These are phyloP conservation scores for Paecilomyces formosus DNA, from an alignment of 2,329 filamentous ascomycete genomes.

Conservation along the genomic window DNA sequence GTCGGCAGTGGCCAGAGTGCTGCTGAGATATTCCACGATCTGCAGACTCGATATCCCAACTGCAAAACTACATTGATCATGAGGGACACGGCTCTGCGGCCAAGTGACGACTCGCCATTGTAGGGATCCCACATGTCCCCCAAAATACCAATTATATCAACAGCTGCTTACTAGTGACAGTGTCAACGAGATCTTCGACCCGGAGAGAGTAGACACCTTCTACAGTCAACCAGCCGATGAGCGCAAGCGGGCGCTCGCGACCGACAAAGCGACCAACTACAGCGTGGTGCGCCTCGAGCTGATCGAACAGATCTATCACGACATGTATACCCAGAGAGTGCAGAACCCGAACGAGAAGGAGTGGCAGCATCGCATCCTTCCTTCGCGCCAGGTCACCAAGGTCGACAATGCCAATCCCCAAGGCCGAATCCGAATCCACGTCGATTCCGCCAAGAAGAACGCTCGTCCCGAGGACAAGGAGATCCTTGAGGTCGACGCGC, in stretches of 20 bases:
- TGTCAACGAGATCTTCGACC: constrained; percentile 96
- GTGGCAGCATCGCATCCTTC: constrained; percentile 78
- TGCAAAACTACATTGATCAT: constrained; percentile 71
- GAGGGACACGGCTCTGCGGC: constrained; percentile 72
- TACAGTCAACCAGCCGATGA: constrained; percentile 59
- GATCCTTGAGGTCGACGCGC: constrained; percentile 64
- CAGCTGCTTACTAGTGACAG: constrained; percentile 33
- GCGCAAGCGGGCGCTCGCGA: constrained; percentile 54
- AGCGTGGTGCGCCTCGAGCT: constrained; percentile 86
- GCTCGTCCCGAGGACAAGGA: constrained; percentile 44
- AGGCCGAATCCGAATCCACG: constrained; percentile 51
- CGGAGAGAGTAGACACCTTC: constrained; percentile 69
- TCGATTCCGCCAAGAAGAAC: constrained; percentile 43
- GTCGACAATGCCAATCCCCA: constrained; percentile 47
- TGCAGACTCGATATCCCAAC: constrained; percentile 76
- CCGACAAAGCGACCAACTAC: constrained; percentile 84
- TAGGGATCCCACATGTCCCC: constrained; percentile 37
- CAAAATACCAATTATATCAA: constrained; percentile 1
- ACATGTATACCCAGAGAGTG: constrained; percentile 78
- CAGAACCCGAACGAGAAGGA: constrained; percentile 58
- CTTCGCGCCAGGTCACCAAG: constrained; percentile 57
- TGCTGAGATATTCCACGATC: constrained; percentile 89
- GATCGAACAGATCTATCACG: constrained; percentile 81
- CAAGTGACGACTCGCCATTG: constrained; percentile 95
- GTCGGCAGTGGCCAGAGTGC: constrained; percentile 87